These are phyloP conservation scores for Tricholoma hemisulphureum DNA, from an alignment of 768 basidiomycete genomes.

Conservation along the genomic window DNA sequence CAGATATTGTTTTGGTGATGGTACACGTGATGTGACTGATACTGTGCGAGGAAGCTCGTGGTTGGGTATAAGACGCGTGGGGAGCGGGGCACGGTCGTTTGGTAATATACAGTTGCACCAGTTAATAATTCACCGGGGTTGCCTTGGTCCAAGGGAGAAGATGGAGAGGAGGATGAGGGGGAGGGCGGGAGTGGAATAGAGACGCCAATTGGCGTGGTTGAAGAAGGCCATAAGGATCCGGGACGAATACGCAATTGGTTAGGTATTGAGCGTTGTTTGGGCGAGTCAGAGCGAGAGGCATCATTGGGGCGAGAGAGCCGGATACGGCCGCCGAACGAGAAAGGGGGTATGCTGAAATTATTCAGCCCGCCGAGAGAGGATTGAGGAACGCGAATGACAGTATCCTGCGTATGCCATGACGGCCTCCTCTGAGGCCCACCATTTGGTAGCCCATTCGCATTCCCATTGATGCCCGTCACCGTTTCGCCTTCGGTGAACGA, in stretches of 20 bases:
- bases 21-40: conserved; percentile 32
- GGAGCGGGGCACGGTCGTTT: conserved; percentile 52
- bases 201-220: conserved; percentile 31
- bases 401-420: conserved; percentile 45
- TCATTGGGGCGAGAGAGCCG: conserved; percentile 12
- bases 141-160: neutral
- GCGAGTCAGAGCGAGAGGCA: conserved; percentile 31
- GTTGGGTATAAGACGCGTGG: conserved; percentile 49
- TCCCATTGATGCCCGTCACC: conserved; percentile 9
- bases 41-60: conserved; percentile 41
- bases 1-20: conserved; percentile 14
- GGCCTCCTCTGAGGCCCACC: conserved; percentile 36
- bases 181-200: conserved; percentile 49
- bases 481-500: conserved; percentile 54
- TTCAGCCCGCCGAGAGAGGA: conserved; percentile 10
- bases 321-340: neutral
- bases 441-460: conserved; percentile 20
- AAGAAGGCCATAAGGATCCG: conserved; percentile 32
- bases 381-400: conserved; percentile 23
- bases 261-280: conserved; percentile 45
- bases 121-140: conserved; percentile 39
- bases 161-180: conserved; percentile 38
- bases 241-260: conserved; percentile 42
- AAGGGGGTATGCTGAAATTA: neutral
- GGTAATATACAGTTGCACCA: conserved; percentile 59